Base-by-base conservation (phyloP, 2,329 filamentous ascomycete species). In the Cylindrodendrum hubeiense region DNA sequence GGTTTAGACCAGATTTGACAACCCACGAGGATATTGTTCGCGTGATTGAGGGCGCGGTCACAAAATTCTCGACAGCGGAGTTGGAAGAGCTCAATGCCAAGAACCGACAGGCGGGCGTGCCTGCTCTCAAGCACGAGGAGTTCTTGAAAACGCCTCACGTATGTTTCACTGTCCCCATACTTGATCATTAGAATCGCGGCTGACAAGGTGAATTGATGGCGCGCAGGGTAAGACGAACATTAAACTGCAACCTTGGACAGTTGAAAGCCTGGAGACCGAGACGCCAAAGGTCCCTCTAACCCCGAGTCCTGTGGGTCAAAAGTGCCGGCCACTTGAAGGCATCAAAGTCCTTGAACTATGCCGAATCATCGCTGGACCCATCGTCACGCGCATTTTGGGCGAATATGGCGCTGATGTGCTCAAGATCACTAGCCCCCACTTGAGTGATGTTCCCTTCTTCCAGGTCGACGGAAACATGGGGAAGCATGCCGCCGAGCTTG, bases 401-500 rank as follows among this genome's bases (percentile, higher is more conserved):
- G 91, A 93, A 67, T 91, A 93, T 74, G 92, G 92, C 2, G 92
- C 92, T 8, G 87, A 90, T 57, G 91, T 94, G 1, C 84, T 94
- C 69, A 92, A 93, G 71, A 84, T 94, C 49, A 93, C 91, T 3
- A 89, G 88, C 8, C 86, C 89, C 0, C 81, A 87, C 49, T 82
- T 94, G n/a, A 87, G 88, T 5, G 91, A 93, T 65, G 89, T 93
- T 2, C 89, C 90, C 0, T 91, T 91, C 78, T 92, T 92, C 77
- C 90, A 93, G 70, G 86, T 92, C 1, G 91, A 93, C 68, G 88
- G 90, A 13, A 93, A 93, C 74, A 88, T 90, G 74, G 91, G 91
- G 24, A 93, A 93, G 75, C 90, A 90, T 67, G 85, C 89, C 1
- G 83, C 85, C 2, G 87, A 90, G 21, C 79, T 93, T 6, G 85